Base-by-base conservation (phyloP, 2,329 filamentous ascomycete species). In the Hypocreales sp. region DNA sequence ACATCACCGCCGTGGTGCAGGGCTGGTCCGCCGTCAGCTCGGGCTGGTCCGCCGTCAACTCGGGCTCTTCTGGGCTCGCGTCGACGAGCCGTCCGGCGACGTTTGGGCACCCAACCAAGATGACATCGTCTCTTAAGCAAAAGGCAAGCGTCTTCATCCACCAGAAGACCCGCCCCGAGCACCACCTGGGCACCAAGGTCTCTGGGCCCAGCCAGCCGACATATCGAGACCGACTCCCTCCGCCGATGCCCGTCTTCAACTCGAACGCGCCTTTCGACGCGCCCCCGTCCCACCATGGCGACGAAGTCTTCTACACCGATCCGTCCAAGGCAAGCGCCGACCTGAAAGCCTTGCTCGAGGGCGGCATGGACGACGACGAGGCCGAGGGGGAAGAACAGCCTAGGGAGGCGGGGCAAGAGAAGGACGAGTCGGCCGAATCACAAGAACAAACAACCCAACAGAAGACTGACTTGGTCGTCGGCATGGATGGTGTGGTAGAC, bases 311-410 rank as follows among this genome's bases (percentile, higher is more conserved):
- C 34, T 83, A 79, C 38, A 72, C 78, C 5, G 79, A 86, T 37
- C 70, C 77, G 0, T 59, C 60, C 31, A 77, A 81, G 46, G 79
- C 81, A 8, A 72, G 68, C 27, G 74, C 75, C 25, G 80, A 87
- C 38, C 63, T 90, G 36, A 90, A 90, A 47, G 79, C 77, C 7
- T 51, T 90, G n/a, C 60, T 90, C 2, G 81, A 87, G 46, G 81
- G 79, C 7, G 78, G 78, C 8, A 72, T 87, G 51, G 79, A 86
- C 28, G 78, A 81, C 10, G 75, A 79, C 0, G 59, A 53, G 27
- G 55, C 53, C 23, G 56, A 49, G 25, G 18, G 18, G 7, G 7
- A 20, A 10, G 18, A 20, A 20, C 18, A 20, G 18, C 18, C 18
- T 20, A 20, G 18, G 7, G 15, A 20, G 17, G 7, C 8, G n/a